These are phyloP conservation scores for Cystobasidium slooffiae DNA, from an alignment of 1,284 basidiomycete genomes.

Conservation along the genomic window DNA sequence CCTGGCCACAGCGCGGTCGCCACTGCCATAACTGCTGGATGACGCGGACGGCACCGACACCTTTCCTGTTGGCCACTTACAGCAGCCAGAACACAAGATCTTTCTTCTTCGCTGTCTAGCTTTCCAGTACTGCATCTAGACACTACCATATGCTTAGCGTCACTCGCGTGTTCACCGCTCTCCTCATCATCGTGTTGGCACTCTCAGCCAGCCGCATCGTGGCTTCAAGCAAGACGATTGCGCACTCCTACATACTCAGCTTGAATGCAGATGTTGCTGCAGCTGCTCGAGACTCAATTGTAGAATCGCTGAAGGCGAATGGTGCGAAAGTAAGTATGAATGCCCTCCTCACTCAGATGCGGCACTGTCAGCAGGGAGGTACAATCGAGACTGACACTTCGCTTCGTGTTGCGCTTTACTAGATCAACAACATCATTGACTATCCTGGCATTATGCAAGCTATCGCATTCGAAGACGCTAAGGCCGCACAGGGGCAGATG, in stretches of 20 bases:
- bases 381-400: not conserved
- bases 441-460: slow-evolving; percentile 44
- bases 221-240: slow-evolving; percentile 13
- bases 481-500: slow-evolving; percentile 17
- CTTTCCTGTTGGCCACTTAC: no score
- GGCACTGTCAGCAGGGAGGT: not conserved
- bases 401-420: not conserved
- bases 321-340: slow-evolving; percentile 24
- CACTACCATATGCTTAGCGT: slow-evolving; percentile 4
- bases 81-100: no score
- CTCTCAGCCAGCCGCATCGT: slow-evolving; percentile 6
- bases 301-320: slow-evolving; percentile 26
- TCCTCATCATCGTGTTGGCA: slow-evolving; percentile 13
- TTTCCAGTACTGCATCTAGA: no score
- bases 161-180: not conserved
- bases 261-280: slow-evolving; percentile 29
- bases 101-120: no score
- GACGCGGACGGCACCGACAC: no score
- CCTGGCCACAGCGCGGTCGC: no score
- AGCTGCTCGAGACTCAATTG: slow-evolving; percentile 23
- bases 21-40: no score
- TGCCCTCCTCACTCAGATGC: not conserved
- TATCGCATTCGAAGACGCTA: slow-evolving; percentile 27
- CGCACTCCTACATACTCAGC: slow-evolving; percentile 38
- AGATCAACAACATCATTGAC: slow-evolving; percentile 40